These are phyloP conservation scores for Glycine latifolia DNA, from an alignment of 306 rosid species.

Conservation along the genomic window DNA sequence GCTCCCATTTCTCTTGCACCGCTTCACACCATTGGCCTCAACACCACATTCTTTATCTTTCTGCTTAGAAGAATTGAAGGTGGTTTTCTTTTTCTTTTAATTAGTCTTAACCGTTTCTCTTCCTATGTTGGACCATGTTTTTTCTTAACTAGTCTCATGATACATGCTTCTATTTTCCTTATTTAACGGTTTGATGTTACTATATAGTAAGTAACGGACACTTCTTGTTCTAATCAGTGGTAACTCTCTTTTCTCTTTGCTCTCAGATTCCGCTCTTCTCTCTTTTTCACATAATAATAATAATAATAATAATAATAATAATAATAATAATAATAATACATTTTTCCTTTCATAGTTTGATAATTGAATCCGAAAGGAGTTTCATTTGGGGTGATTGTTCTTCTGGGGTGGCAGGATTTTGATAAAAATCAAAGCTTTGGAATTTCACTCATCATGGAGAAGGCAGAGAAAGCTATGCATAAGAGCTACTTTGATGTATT, in stretches of 20 bases:
- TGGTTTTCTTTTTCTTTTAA: neutral
- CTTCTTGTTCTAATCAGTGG: neutral
- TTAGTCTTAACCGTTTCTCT: neutral
- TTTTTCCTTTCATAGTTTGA: neutral
- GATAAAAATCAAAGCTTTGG: constrained; percentile 3
- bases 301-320: too few species aligned
- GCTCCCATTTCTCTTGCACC: neutral
- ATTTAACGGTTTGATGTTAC: neutral
- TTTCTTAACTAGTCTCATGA: neutral
- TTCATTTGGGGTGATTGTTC: neutral
- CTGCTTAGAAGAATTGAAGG: constrained; percentile 24
- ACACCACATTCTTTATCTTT: neutral
- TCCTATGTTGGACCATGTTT: constrained; percentile 13
- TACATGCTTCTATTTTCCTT: neutral
- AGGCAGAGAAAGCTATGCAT: constrained; percentile 44
- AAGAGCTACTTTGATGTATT: constrained; percentile 88
- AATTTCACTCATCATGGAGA: constrained; percentile 47
- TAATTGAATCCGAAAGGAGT: neutral
- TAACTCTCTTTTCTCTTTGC: neutral
- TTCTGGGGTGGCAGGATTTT: constrained; percentile 8
- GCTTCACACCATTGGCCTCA: constrained; percentile 11
- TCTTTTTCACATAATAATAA: too few species aligned
- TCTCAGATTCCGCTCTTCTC: too few species aligned
- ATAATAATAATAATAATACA: too few species aligned
- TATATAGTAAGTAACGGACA: neutral